phyloP scores from a whole-genome alignment of 1,139 yeast genomes.

The Tardiomyces depauwii region DNA sequence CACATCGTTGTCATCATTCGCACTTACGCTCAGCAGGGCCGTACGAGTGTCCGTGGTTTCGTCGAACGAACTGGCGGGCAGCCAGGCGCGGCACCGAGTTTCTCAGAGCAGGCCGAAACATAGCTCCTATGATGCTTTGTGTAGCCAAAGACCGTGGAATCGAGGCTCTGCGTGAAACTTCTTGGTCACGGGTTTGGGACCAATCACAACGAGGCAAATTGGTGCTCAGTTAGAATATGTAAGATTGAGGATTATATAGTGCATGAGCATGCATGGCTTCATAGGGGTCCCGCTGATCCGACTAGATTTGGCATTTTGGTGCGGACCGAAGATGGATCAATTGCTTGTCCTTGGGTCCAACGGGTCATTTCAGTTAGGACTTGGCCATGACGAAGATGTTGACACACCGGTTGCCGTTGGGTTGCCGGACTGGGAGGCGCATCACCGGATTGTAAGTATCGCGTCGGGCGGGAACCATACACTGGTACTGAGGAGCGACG shows the following conservation, averaged over 20 bases:
- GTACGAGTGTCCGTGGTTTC: constrained; percentile 10
- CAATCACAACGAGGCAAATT: constrained; percentile 1
- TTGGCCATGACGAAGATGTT: constrained; percentile 45
- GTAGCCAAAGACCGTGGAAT: not conserved
- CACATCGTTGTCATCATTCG: not conserved
- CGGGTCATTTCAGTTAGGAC: constrained; percentile 69
- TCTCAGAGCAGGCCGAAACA: not conserved
- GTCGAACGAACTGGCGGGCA: not conserved
- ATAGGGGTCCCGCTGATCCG: too few relatives aligned
- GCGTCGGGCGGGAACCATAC: constrained; percentile 88
- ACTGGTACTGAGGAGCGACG: constrained; percentile 41
- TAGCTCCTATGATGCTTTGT: not conserved
- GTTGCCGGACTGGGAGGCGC: constrained; percentile 9
- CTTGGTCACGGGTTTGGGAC: not conserved
- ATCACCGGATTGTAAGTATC: constrained; percentile 13
- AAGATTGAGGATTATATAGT: not conserved
- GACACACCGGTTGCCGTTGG: constrained; percentile 22
- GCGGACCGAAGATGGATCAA: not conserved
- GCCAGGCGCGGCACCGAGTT: not conserved
- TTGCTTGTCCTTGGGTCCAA: constrained; percentile 69
- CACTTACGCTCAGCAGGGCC: constrained; percentile 13
- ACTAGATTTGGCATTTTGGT: too few relatives aligned
- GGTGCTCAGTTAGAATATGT: not conserved
- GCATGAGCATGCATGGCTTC: not conserved
- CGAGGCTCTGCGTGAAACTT: constrained; percentile 2